phyloP scores from a whole-genome alignment of 2,329 filamentous ascomycete genomes.

The Colletotrichum destructivum region DNA sequence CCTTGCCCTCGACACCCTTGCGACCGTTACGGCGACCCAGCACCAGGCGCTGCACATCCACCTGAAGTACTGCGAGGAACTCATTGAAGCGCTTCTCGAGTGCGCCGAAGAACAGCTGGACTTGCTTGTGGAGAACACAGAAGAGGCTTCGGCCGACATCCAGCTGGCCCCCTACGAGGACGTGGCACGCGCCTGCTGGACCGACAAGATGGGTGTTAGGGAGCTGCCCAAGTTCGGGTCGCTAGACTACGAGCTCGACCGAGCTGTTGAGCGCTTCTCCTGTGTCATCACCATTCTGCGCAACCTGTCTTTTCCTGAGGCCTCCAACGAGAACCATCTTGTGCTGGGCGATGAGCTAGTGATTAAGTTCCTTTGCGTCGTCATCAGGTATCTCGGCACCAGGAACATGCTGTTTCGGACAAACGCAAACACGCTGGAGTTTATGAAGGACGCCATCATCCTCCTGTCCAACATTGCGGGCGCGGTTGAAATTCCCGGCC shows the following conservation, averaged over 20 bases:
- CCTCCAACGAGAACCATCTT: conserved; percentile 74
- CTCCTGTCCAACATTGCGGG: conserved; percentile 91
- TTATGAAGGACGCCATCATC: conserved; percentile 95
- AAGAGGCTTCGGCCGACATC: conserved; percentile 89
- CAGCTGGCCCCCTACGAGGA: conserved; percentile 90
- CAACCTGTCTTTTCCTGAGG: conserved; percentile 85
- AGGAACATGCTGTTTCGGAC: conserved; percentile 88
- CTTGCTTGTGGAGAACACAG: conserved; percentile 84
- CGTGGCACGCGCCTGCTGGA: conserved; percentile 81
- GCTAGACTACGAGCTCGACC: conserved; percentile 84
- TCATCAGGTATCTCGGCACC: conserved; percentile 90
- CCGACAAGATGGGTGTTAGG: conserved; percentile 80
- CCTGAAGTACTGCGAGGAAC: conserved; percentile 84
- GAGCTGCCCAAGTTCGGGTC: conserved; percentile 83
- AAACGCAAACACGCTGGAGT: conserved; percentile 89
- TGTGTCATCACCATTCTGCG: conserved; percentile 93
- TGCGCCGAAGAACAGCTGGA: conserved; percentile 93
- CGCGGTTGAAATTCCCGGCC: conserved; percentile 83
- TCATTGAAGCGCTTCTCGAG: conserved; percentile 90
- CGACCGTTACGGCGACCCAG: conserved; percentile 75
- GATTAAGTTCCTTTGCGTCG: conserved; percentile 85
- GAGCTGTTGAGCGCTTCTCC: conserved; percentile 87
- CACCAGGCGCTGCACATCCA: conserved; percentile 75
- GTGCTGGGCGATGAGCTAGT: conserved; percentile 83
- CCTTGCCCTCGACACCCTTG: conserved; percentile 87